Percentiles rank a stretch among this genome's conserved stretches.
Conservation (phyloP, 2,329 filamentous ascomycete species). For the Trichoderma sp. region DNA sequence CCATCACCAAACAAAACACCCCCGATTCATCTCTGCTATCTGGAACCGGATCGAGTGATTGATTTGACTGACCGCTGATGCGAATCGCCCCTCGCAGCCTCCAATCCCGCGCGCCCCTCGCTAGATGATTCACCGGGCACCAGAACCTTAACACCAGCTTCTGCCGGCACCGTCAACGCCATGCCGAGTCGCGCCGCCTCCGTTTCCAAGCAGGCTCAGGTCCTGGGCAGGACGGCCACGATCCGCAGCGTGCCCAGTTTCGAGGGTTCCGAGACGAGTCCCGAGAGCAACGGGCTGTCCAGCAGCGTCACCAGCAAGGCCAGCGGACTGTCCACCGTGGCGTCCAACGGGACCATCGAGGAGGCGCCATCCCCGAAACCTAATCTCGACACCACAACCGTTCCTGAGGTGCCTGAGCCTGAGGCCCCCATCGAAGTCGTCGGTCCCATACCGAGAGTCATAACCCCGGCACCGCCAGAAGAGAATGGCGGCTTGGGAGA, state of each 20-base stretch:
- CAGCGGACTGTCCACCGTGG: slow-evolving; percentile 46
- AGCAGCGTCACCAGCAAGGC: slow-evolving; percentile 56
- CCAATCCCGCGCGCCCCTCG: slow-evolving; percentile 20
- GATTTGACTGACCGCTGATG: slow-evolving; percentile 23
- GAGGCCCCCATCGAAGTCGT: not conserved
- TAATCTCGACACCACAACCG: slow-evolving; percentile 25
- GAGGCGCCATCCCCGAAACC: slow-evolving; percentile 35
- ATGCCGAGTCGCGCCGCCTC: slow-evolving; percentile 36
- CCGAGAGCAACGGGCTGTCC: slow-evolving; percentile 49
- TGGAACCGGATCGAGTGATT: not conserved
- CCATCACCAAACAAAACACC: not conserved
- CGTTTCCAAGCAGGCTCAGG: slow-evolving; percentile 35
- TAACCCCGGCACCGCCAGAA: slow-evolving; percentile 32
- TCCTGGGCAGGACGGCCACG: slow-evolving; percentile 40
- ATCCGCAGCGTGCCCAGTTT: slow-evolving; percentile 59
- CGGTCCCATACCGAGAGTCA: slow-evolving; percentile 31
- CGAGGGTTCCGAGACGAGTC: slow-evolving; percentile 49
- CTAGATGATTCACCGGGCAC: slow-evolving; percentile 32
- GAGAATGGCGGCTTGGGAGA: slow-evolving; percentile 32
- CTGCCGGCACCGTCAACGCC: slow-evolving; percentile 41
- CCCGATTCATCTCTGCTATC: not conserved
- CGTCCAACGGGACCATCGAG: slow-evolving; percentile 32
- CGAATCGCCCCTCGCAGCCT: slow-evolving; percentile 20
- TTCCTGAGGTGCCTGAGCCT: slow-evolving; percentile 30
- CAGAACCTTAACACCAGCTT: slow-evolving; percentile 39